Evolutionary conservation across 1,284 basidiomycete genomes (phyloP), one percentile per base, ranked within the genome.

Genomic region (Pterulicium gracile): DNA sequence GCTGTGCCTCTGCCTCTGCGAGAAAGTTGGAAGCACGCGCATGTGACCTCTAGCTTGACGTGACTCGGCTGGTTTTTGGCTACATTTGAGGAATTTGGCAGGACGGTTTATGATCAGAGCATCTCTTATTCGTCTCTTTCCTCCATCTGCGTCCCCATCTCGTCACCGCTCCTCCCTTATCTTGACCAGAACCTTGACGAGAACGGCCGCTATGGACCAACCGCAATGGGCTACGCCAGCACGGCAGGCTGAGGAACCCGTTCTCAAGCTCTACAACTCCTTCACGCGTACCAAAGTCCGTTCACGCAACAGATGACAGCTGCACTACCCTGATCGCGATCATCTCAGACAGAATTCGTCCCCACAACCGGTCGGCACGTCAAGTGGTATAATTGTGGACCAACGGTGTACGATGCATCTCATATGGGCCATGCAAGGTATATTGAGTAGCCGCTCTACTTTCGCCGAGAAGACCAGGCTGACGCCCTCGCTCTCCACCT

Each of bases 401-500:
- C 96, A n/a, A 99, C 96, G 1, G 96, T 99, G 4, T 99, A 99
- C 62, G 96, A 98, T 72, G 81, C 92, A 12, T 88, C 91, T 41
- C 96, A 98, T 63, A 95, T 99, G 91, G 96, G 96, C 3, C 96
- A 99, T 69, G 96, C 96, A 4, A 81, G 93, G 93, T 94, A 54
- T 52, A 73, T 45, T 18, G n/a, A n/a, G n/a, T n/a, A n/a, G n/a
- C n/a, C n/a, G n/a, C n/a, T n/a, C n/a, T n/a, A n/a, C n/a, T n/a
- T n/a, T n/a, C n/a, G n/a, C n/a, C n/a, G n/a, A n/a, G n/a, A 56
- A 47, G 49, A 15, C 20, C 27, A 35, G 45, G 19, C 42, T 46
- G 21, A 49, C 50, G 44, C 20, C 49, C 34, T 17, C 47, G 49
- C 45, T 15, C 51, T 24, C 24, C 47, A 20, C 48, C 45, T 63